A percentile compares a stretch with the other conserved stretches of the same genome.
Conservation (phyloP, 2,329 filamentous ascomycete genomes). For the Exophiala alcalophila region DNA sequence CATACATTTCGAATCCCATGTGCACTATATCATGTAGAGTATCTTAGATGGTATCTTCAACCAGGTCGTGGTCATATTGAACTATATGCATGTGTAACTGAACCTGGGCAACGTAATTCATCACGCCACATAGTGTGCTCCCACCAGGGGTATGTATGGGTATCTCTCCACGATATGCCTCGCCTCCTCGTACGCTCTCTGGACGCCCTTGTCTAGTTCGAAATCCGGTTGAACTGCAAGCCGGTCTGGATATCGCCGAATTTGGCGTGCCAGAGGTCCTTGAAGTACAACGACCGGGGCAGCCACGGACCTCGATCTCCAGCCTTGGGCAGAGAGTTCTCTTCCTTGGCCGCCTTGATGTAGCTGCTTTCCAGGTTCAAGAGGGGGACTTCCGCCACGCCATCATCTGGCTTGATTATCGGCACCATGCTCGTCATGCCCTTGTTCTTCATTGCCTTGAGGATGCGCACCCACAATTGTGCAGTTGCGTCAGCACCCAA, state of each 20-base stretch:
- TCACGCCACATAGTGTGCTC: no score
- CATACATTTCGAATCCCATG: no score
- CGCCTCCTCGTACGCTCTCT: no score
- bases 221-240: slow-evolving; percentile 24
- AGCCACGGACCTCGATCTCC: slow-evolving; percentile 42
- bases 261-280: slow-evolving; percentile 40
- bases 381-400: slow-evolving; percentile 27
- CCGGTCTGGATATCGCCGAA: slow-evolving; percentile 33
- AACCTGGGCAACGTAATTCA: no score
- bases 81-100: no score
- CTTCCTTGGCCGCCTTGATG: slow-evolving; percentile 35
- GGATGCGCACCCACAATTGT: slow-evolving; percentile 38
- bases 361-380: slow-evolving; percentile 44
- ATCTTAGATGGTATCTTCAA: no score
- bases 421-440: slow-evolving; percentile 22
- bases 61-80: no score
- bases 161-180: no score
- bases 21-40: no score
- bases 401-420: slow-evolving; percentile 15
- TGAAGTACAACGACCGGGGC: slow-evolving; percentile 39
- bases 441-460: slow-evolving; percentile 31
- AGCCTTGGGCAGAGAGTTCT: slow-evolving; percentile 36
- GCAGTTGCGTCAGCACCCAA: slow-evolving; percentile 45
- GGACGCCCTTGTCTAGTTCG: slow-evolving; percentile 16
- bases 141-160: no score